A percentile compares a stretch with the other conserved stretches of the same genome.
Conservation (phyloP, 2,329 filamentous ascomycete species). For the Hypoxylon sp. region DNA sequence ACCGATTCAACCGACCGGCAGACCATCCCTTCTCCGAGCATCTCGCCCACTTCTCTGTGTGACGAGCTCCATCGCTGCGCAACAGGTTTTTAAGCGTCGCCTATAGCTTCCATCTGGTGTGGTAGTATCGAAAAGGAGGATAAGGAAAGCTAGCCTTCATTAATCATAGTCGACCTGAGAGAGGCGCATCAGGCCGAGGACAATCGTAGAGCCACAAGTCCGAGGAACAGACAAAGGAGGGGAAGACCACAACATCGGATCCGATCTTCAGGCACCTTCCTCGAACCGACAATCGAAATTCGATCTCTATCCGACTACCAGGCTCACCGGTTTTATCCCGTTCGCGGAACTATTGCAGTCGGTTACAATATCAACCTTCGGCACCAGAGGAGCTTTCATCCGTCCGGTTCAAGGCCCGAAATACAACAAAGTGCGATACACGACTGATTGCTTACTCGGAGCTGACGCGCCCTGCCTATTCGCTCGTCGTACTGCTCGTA, state of each 20-base stretch:
- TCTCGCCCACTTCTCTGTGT: slow-evolving; percentile 37
- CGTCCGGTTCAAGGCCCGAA: slow-evolving; percentile 39
- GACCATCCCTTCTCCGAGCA: slow-evolving; percentile 28
- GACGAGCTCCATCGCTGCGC: slow-evolving; percentile 34
- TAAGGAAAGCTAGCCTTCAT: slow-evolving; percentile 27
- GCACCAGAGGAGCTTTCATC: slow-evolving; percentile 29
- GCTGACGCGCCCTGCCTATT: slow-evolving; percentile 39
- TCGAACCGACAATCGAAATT: slow-evolving; percentile 40
- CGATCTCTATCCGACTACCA: slow-evolving; percentile 35
- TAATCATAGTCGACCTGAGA: slow-evolving; percentile 32
- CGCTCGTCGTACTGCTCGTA: slow-evolving; percentile 31
- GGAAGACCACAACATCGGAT: slow-evolving; percentile 30
- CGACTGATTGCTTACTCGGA: slow-evolving; percentile 40
- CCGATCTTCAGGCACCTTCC: slow-evolving; percentile 38
- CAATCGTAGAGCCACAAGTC: slow-evolving; percentile 35
- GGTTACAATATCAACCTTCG: slow-evolving; percentile 28
- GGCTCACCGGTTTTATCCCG: slow-evolving; percentile 22
- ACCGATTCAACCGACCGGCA: slow-evolving; percentile 36
- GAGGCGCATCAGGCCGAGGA: slow-evolving; percentile 20
- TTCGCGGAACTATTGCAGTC: slow-evolving; percentile 21
- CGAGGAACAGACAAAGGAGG: slow-evolving; percentile 33
- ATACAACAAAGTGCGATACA: slow-evolving; percentile 22
- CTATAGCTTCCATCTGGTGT: slow-evolving; percentile 28
- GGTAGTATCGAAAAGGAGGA: slow-evolving; percentile 33
- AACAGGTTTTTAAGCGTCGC: slow-evolving; percentile 29